Evolutionary conservation across 2,329 filamentous ascomycete genomes (phyloP), one percentile per base, ranked within the genome.

Genomic region (Sphaerulina populicola): DNA sequence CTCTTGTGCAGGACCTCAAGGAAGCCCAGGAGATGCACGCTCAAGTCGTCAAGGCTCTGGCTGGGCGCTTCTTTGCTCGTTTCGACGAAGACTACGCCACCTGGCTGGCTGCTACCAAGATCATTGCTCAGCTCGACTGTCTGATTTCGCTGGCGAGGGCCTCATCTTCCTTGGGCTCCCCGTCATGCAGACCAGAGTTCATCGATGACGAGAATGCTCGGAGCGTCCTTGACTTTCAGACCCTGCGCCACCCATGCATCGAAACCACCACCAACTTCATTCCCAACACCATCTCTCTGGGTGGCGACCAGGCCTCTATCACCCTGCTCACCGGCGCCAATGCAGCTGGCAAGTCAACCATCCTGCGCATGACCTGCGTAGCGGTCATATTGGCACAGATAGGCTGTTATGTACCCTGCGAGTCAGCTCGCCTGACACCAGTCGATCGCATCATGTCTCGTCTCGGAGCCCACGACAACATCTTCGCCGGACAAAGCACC

Each of bases 371-470:
- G 93, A 94, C 91, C 2, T 98, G 93, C 63, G 82, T 93, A 43
- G 93, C 93, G 0, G 91, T 96, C 44, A 97, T 98, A 61, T 90
- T 98, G 81, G 93, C 93, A 0, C 93, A 98, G 66, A 85, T 98
- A 29, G 93, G 93, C 49, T 96, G 91, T 68, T 86, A 94, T 60
- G 81, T 98, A 1, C 93, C 93, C 1, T 90, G 88, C 53, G 75
- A 78, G 14, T 88, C 83, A 2, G 93, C 93, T 1, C 82, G 78
- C 2, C 77, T 98, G 40, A 97, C 91, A 0, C 91, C 93, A 0
- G 82, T 94, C 2, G 93, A 98, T 67, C 87, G 93, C 49, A 97
- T 98, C 74, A 98, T 98, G 93, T 97, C 91, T 8, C 88, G 93
- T 41, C 81, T 98, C 0, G 93, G 93, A 8, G 93, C 93, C 43